Percentiles rank a stretch among this genome's conserved stretches.
These are phyloP conservation scores for Nyctanthes arbortristis DNA, from an alignment of 257 asterid genomes.

Conservation along the genomic window DNA sequence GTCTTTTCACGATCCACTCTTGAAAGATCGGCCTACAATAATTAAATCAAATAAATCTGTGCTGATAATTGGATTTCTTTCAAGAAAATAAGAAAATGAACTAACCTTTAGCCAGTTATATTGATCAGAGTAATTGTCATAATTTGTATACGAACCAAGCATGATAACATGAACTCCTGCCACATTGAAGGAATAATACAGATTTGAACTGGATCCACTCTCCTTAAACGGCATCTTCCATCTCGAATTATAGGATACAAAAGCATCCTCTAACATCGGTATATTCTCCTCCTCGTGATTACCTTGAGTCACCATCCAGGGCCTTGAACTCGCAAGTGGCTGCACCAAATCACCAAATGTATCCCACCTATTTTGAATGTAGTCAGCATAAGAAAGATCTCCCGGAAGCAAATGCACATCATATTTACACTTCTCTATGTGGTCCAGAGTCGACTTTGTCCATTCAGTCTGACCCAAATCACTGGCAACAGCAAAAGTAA, in stretches of 20 bases:
- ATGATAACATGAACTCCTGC: conserved; percentile 82
- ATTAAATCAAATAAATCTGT: background rate
- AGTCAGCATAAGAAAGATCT: conserved; percentile 93
- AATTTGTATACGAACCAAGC: conserved; percentile 87
- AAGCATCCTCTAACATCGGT: conserved; percentile 51
- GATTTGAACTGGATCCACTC: conserved; percentile 79
- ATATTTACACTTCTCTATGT: conserved; percentile 58
- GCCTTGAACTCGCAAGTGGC: conserved; percentile 92
- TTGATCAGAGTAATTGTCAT: conserved; percentile 42
- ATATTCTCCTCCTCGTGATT: conserved; percentile 84
- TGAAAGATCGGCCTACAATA: conserved; percentile 66
- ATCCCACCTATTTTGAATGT: conserved; percentile 81
- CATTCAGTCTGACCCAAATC: conserved; percentile 98
- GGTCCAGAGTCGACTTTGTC: conserved; percentile 86
- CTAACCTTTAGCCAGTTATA: conserved; percentile 87
- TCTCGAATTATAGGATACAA: conserved; percentile 77
- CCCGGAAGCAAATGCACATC: conserved; percentile 91
- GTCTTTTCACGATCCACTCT: conserved; percentile 71
- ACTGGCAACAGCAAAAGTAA: conserved; percentile 86
- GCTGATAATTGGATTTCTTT: background rate
- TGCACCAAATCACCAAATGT: conserved; percentile 89
- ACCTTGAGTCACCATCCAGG: conserved; percentile 99
- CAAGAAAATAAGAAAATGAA: conserved; percentile 6
- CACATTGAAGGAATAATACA: conserved; percentile 88
- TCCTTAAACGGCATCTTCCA: conserved; percentile 98